These are phyloP conservation scores for Epicoccum nigrum DNA, from an alignment of 2,329 filamentous ascomycete species.

Conservation along the genomic window DNA sequence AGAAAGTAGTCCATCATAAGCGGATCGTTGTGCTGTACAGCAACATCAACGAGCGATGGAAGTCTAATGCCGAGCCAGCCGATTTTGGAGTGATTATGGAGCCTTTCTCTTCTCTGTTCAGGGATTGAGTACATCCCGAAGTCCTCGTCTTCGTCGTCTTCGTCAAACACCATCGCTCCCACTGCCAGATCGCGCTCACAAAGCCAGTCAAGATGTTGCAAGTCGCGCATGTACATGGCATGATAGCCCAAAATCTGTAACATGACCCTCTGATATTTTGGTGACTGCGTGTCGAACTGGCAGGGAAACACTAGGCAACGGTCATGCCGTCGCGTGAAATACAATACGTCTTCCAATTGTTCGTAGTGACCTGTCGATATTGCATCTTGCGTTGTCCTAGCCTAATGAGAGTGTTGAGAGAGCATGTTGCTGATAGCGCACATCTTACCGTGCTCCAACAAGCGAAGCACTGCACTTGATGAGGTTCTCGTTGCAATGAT, in stretches of 20 bases:
- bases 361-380: not conserved
- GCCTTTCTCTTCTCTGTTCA: too few species aligned
- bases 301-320: not conserved
- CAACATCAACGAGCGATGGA: not conserved
- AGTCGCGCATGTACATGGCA: not conserved
- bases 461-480: not conserved
- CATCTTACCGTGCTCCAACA: not conserved
- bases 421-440: not conserved
- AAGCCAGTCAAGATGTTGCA: not conserved
- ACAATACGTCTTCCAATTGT: not conserved
- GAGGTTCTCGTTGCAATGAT: not conserved
- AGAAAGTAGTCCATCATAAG: too few species aligned
- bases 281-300: too few species aligned
- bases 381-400: not conserved
- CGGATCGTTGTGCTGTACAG: too few species aligned
- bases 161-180: not conserved
- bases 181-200: not conserved
- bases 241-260: slow-evolving; percentile 1
- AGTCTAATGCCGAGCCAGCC: too few species aligned
- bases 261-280: not conserved
- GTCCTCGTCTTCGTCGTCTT: not conserved
- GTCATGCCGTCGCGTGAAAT: not conserved
- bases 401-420: not conserved
- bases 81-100: too few species aligned
- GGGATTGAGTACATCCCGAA: too few species aligned